These are phyloP conservation scores for Lasiosphaeriaceae sp. DNA, from an alignment of 495 filamentous ascomycete species.

Conservation along the genomic window DNA sequence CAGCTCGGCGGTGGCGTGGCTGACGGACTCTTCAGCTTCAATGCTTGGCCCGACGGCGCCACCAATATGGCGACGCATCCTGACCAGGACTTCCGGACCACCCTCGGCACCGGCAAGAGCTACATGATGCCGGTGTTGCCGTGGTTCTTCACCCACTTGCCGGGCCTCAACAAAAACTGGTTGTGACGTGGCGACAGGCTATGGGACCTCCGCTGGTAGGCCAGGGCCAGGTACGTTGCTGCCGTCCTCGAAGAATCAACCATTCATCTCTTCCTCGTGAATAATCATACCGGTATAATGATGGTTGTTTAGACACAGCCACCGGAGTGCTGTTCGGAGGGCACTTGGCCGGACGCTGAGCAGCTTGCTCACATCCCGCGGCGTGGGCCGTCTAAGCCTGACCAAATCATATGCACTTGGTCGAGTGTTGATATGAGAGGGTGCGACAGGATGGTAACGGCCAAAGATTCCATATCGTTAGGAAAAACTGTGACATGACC, in stretches of 20 bases:
- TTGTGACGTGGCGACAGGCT: constrained; percentile 55
- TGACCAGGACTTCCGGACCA: constrained; percentile 19
- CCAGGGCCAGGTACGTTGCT: no score
- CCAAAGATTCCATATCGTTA: no score
- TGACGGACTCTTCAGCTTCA: constrained; percentile 36
- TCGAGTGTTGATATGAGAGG: no score
- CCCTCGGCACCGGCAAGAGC: constrained; percentile 24
- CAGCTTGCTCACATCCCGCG: no score
- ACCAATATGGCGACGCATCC: constrained; percentile 43
- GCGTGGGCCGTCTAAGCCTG: no score
- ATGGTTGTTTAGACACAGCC: no score
- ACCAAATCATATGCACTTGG: no score
- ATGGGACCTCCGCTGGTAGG: constrained; percentile 59
- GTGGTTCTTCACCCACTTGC: constrained; percentile 66
- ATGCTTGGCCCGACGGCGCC: constrained; percentile 38
- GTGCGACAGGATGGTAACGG: no score
- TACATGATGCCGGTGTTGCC: constrained; percentile 54
- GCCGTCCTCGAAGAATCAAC: constrained; percentile 57
- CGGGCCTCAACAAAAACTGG: constrained; percentile 56
- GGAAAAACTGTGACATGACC: no score
- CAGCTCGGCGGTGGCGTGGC: constrained; percentile 7
- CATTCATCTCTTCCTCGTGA: constrained; percentile 67
- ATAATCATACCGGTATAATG: neutral
- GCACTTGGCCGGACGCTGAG: no score
- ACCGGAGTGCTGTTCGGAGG: no score